Evolutionary conservation across 2,329 filamentous ascomycete species (phyloP), one percentile per base, ranked within the genome.

Genomic region (Gaeumannomyces tritici): DNA sequence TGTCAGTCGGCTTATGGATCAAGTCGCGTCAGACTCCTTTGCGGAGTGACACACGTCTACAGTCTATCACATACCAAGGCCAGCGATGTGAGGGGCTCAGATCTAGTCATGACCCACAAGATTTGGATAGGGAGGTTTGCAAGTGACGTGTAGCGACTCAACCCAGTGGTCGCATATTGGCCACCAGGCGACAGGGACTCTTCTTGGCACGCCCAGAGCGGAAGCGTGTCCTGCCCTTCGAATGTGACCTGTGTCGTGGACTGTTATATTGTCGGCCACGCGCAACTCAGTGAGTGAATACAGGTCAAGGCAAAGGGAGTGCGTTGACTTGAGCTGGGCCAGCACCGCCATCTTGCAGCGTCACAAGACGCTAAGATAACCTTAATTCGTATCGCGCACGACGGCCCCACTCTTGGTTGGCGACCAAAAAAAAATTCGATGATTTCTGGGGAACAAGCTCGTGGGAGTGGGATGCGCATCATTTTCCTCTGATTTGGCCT

Each of bases 71-170:
- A 69, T 72, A 85, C 83, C 71, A 86, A 70, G 29, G 82, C 83
- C 69, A 81, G 77, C 18, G 83, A 83, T 28, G 82, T 84, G 65
- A 86, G 70, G 15, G 83, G 83, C 29, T 80, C 83, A 18, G 54
- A 33, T 35, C 60, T 56, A 29, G 60, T 61, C 60, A 61, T 61
- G 60, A 57, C 55, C 42, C 42, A 51, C 11, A 3, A 51, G 42
- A 51, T 51, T n/a, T 51, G 18, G 18, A n/a, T n/a, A 21, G 21
- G 9, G 21, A 51, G 31, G 31, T 51, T 51, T 51, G 11, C n/a
- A 21, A 51, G 42, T 15, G n/a, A 51, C 42, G 42, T 51, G 42
- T 7, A 51, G 7, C 42, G 21, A 21, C 42, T n/a, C 42, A n/a
- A 3, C 9, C 6, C 21, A n/a, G 11, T 9, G 18, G 11, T n/a